Percentiles rank a stretch among this genome's conserved stretches.
Evolutionary conservation across 108 stramenopile genomes (phyloP).

Genomic region (Cyclotella cryptica): DNA sequence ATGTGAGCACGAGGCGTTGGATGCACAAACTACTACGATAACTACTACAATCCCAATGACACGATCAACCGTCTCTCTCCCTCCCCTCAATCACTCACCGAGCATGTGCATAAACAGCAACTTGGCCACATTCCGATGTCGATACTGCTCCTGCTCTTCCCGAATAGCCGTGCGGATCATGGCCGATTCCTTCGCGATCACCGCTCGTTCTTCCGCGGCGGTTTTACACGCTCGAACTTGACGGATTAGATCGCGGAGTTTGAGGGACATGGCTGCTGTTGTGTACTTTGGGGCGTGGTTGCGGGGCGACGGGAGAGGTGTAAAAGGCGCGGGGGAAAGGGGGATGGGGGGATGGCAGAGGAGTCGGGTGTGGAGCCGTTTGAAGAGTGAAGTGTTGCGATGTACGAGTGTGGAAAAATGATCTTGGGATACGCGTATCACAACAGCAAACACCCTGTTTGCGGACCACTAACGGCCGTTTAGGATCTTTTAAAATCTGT

Average conservation of each 20-base stretch:
- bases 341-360: no score
- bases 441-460: no score
- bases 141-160: constrained; percentile 96
- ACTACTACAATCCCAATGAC: background rate
- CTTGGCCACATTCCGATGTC: constrained; percentile 99
- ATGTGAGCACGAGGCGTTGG: background rate
- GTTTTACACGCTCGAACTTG: constrained; percentile 99
- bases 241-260: constrained; percentile 98
- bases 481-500: no score
- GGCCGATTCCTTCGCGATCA: constrained; percentile 98
- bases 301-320: no score
- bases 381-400: no score
- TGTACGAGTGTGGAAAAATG: no score
- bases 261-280: constrained; percentile 98
- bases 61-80: no score
- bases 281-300: no score
- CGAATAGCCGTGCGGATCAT: constrained; percentile 99
- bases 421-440: no score
- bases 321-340: no score
- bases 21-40: background rate
- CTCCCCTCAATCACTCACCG: constrained; percentile 55
- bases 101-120: constrained; percentile 99
- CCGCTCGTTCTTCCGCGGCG: constrained; percentile 98
- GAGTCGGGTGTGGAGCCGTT: no score
- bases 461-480: no score